phyloP scores from a whole-genome alignment of 257 asterid species.

The Nicotiana undulata region DNA sequence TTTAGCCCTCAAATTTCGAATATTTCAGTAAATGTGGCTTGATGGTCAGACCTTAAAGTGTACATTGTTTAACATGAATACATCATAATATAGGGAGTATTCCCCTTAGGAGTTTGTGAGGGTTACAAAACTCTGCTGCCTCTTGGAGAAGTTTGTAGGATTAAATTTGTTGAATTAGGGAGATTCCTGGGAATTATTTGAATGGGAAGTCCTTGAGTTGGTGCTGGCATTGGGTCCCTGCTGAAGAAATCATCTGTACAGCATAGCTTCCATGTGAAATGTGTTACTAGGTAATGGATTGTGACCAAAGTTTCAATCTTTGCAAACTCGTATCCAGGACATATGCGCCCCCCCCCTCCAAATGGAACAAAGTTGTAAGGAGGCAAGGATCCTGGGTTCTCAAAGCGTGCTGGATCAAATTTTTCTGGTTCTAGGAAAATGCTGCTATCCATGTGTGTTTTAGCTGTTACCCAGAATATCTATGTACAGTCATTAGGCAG shows the following conservation, averaged over 20 bases:
- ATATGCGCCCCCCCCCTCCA: constrained; percentile 66
- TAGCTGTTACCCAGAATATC: constrained; percentile 56
- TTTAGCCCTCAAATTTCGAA: not conserved
- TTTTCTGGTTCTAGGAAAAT: constrained; percentile 50
- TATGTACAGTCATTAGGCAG: constrained; percentile 7
- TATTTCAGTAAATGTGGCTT: not conserved
- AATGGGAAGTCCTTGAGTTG: constrained; percentile 57
- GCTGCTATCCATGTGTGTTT: constrained; percentile 56
- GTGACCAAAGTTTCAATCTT: constrained; percentile 52
- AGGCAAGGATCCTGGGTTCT: constrained; percentile 37
- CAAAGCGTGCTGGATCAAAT: constrained; percentile 53
- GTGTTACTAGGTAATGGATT: constrained; percentile 44
- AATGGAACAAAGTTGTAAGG: constrained; percentile 60
- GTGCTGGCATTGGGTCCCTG: constrained; percentile 60
- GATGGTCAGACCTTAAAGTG: not conserved
- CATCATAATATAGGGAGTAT: not conserved
- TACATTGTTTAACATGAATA: not conserved
- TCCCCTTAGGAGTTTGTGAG: not conserved
- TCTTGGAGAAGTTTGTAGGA: not conserved
- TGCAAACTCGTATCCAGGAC: constrained; percentile 78
- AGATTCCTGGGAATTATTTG: constrained; percentile 22
- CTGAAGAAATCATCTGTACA: constrained; percentile 28
- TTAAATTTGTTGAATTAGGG: not conserved
- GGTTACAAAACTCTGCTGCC: not conserved
- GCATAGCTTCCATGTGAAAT: constrained; percentile 52